phyloP scores from a whole-genome alignment of 441 rosid species.

The Croton setiger region DNA sequence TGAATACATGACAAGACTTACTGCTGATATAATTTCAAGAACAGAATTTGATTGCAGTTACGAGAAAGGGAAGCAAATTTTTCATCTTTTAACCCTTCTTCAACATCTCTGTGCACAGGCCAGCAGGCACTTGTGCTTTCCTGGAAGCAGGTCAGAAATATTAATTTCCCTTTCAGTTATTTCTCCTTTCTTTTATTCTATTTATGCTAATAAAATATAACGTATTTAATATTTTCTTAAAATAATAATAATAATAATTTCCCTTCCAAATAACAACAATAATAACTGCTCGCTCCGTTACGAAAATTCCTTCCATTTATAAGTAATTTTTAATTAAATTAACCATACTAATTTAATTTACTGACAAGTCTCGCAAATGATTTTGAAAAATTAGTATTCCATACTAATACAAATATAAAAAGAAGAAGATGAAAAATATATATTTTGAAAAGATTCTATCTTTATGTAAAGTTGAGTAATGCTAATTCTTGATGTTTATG shows the following conservation, averaged over 20 bases:
- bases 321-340: no score
- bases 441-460: conserved; percentile 21
- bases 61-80: conserved; percentile 80
- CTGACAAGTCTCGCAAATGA: no score
- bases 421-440: no score
- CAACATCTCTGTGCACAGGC: conserved; percentile 81
- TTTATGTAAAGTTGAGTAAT: neutral
- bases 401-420: no score
- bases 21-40: conserved; percentile 86
- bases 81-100: conserved; percentile 51
- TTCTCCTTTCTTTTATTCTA: neutral
- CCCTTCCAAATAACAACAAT: no score
- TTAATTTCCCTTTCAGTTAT: neutral
- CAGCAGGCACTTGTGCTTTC: conserved; percentile 71
- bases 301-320: no score
- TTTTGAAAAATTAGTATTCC: no score
- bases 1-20: conserved; percentile 61
- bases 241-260: no score
- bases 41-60: conserved; percentile 74
- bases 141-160: conserved; percentile 71
- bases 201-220: neutral
- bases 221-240: neutral
- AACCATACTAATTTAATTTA: no score
- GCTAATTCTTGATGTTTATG: neutral
- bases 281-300: no score